Evolutionary conservation across 1,139 yeast species (phyloP), one percentile per base, ranked within the genome.

Genomic region (Pichia sp.): DNA sequence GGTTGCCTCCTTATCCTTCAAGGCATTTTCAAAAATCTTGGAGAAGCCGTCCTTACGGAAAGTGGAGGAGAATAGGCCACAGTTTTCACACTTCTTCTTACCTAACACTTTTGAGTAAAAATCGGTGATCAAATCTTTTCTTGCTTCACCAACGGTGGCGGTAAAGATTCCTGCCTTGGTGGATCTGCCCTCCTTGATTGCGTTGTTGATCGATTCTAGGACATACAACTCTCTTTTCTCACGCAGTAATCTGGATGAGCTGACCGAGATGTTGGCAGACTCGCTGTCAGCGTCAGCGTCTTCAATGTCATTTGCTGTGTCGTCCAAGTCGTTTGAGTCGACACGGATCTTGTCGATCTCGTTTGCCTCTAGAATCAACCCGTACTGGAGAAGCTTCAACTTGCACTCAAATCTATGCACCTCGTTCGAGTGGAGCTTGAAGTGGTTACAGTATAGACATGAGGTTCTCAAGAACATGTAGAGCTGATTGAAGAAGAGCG

Each of bases 31-130:
- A 64, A 95, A 95, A 60, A 95, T 83, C 75, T 95, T 95, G 57
- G 93, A 82, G 67, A 84, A 87, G 0, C 99, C 99, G 69, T 95
- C 99, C 68, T 92, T 93, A 75, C 99, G 83, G 77, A 85, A 93
- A 46, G 85, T 78, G 54, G 99, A 98, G 47, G 97, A 90, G 70
- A 79, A 88, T 96, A 92, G 88, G 50, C 90, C 89, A 80, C 99
- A 95, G 72, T 90, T 90, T 67, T 88, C 95, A 80, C 99, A 95
- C 71, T 85, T 87, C 56, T 90, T 85, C 71, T 97, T 83, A 51
- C 85, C 73, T 62, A 89, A 75, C 54, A 90, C 73, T 63, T 81
- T 80, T 65, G 80, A 82, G 75, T 90, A 88, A 65, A 92, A 86
- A 45, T 85, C 89, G 58, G 84, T 87, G 60, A 95, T 78, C 59